phyloP scores from a whole-genome alignment of 2,329 filamentous ascomycete genomes.

The Sporothrix mexicana region DNA sequence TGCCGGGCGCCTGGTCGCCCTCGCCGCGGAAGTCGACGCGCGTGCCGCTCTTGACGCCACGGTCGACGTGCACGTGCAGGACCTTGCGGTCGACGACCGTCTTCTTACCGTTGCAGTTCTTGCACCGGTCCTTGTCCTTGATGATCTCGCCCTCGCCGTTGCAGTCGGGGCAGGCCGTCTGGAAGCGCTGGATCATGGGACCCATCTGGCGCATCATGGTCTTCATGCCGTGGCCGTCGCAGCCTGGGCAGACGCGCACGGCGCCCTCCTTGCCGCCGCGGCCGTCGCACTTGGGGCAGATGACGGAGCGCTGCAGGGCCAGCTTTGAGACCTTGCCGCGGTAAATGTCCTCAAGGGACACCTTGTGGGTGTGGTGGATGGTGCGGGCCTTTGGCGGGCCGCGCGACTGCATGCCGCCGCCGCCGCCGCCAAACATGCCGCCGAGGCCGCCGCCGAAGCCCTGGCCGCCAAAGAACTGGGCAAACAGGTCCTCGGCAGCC shows the following conservation, averaged over 20 bases:
- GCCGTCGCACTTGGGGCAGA: slow-evolving; percentile 93
- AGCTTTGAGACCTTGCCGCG: slow-evolving; percentile 97
- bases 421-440: slow-evolving; percentile 77
- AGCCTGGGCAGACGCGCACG: slow-evolving; percentile 90
- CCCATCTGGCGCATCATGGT: slow-evolving; percentile 99
- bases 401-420: slow-evolving; percentile 75
- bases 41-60: slow-evolving; percentile 89
- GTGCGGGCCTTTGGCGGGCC: slow-evolving; percentile 89
- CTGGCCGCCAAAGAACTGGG: slow-evolving; percentile 89
- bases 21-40: slow-evolving; percentile 98
- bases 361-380: slow-evolving; percentile 98
- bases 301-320: slow-evolving; percentile 94
- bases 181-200: slow-evolving; percentile 99
- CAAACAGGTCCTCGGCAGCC: slow-evolving; percentile 94
- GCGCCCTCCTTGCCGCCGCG: slow-evolving; percentile 96
- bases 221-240: slow-evolving; percentile 97
- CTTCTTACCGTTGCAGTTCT: slow-evolving; percentile 96
- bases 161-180: slow-evolving; percentile 98
- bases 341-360: slow-evolving; percentile 97
- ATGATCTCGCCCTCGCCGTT: slow-evolving; percentile 97
- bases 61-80: slow-evolving; percentile 95
- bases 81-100: slow-evolving; percentile 97
- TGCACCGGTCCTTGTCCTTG: slow-evolving; percentile 97
- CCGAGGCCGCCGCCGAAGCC: slow-evolving; percentile 76
- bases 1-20: slow-evolving; percentile 92